phyloP scores from a whole-genome alignment of 495 filamentous ascomycete genomes.

The Podospora didyma region DNA sequence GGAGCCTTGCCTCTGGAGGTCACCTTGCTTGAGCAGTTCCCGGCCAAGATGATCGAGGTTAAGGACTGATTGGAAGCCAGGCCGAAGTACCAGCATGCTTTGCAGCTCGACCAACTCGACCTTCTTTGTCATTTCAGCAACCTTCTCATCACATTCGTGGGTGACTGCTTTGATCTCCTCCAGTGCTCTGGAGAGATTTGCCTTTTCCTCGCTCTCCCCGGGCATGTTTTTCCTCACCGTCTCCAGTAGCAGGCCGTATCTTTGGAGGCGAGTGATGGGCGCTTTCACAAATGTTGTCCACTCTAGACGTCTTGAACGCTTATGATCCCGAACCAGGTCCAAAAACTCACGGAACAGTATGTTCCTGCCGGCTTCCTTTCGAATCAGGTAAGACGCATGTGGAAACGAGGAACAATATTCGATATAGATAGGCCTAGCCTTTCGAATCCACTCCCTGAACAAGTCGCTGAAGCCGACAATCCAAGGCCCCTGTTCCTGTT shows the following conservation, averaged over 20 bases:
- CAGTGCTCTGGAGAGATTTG: conserved; percentile 77
- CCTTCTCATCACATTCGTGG: conserved; percentile 85
- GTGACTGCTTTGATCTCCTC: conserved; percentile 95
- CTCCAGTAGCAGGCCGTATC: conserved; percentile 78
- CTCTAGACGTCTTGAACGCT: conserved; percentile 76
- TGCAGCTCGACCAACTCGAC: conserved; percentile 86
- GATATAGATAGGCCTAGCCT: conserved; percentile 82
- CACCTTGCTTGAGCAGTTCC: conserved; percentile 82
- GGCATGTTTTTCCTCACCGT: conserved; percentile 82
- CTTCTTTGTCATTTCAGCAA: conserved; percentile 91
- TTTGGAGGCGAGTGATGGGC: conserved; percentile 88
- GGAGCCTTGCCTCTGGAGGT: conserved; percentile 81
- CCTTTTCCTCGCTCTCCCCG: conserved; percentile 83
- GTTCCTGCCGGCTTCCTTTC: conserved; percentile 81
- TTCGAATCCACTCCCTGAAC: conserved; percentile 97
- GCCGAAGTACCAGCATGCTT: conserved; percentile 74
- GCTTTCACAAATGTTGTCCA: conserved; percentile 95
- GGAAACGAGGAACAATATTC: conserved; percentile 90
- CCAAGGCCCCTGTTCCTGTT: conserved; percentile 95
- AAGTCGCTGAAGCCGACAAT: conserved; percentile 93
- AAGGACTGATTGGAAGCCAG: conserved; percentile 84
- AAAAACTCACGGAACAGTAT: conserved; percentile 83
- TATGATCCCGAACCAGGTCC: conserved; percentile 70
- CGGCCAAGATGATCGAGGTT: conserved; percentile 89
- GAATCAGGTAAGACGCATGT: conserved; percentile 74